These are phyloP conservation scores for Eimeria sp. DNA, from an alignment of 169 alveolate genomes.

Conservation along the genomic window DNA sequence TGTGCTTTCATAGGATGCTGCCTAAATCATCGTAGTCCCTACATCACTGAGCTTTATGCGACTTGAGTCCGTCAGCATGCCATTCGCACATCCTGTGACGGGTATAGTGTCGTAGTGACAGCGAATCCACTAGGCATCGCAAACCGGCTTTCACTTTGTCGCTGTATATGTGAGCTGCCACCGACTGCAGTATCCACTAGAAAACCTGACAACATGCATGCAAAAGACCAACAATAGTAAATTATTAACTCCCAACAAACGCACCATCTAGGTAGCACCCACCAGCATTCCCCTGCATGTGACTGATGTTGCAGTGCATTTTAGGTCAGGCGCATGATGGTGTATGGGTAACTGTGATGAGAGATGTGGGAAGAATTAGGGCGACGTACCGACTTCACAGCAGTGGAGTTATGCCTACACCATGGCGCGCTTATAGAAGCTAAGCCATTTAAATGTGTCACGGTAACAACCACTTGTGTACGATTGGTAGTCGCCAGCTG, in stretches of 20 bases:
- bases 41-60: not conserved
- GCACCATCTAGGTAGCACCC: not conserved
- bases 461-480: not conserved
- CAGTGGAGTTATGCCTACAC: not conserved
- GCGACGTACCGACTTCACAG: conserved; percentile 38
- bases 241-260: not conserved
- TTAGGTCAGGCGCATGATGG: not conserved
- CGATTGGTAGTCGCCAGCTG: not conserved
- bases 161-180: not conserved
- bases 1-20: too few relatives aligned
- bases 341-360: not conserved
- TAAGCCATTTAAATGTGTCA: not conserved
- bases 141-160: not conserved
- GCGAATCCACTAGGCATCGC: not conserved
- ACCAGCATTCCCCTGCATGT: not conserved
- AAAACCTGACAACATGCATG: not conserved
- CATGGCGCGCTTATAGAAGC: not conserved
- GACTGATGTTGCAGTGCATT: not conserved
- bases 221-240: not conserved
- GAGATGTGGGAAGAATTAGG: not conserved
- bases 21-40: not conserved
- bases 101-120: not conserved
- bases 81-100: not conserved
- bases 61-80: not conserved
- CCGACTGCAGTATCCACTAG: not conserved